A percentile compares a stretch with the other conserved stretches of the same genome.
phyloP scores from a whole-genome alignment of 345 rosid genomes.

The Tarenaya hassleriana region DNA sequence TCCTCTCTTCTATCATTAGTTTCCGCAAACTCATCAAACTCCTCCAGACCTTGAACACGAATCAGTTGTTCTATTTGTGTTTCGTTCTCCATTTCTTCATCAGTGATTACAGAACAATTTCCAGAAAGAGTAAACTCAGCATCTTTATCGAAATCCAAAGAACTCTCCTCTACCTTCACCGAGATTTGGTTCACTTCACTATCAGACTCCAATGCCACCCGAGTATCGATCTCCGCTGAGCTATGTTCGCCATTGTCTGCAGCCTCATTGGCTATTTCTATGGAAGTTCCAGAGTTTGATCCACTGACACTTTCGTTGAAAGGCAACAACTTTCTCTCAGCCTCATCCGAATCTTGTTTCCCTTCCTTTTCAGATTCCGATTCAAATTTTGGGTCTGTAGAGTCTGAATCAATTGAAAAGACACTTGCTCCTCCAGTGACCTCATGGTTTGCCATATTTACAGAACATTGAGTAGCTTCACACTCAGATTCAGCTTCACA shows the following conservation, averaged over 20 bases:
- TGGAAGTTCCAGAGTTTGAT: no score
- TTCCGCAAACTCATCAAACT: no score
- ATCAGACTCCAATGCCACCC: no score
- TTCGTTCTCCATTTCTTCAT: slow-evolving; percentile 15
- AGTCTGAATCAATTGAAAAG: no score
- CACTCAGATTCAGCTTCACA: no score
- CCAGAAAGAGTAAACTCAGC: slow-evolving; percentile 12
- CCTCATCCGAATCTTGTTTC: slow-evolving; percentile 8
- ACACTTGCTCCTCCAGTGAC: no score
- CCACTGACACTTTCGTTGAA: slow-evolving; percentile 29
- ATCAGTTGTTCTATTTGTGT: slow-evolving; percentile 2
- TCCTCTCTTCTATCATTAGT: slow-evolving; percentile 24
- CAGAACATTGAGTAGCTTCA: no score
- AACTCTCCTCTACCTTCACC: slow-evolving; percentile 17
- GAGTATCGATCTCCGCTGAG: slow-evolving; percentile 7
- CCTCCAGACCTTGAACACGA: slow-evolving; percentile 19
- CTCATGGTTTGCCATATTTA: no score
- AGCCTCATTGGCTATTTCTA: no score
- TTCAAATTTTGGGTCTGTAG: slow-evolving; percentile 19
- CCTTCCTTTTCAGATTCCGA: slow-evolving; percentile 18
- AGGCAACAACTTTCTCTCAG: slow-evolving; percentile 17
- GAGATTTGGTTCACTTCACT: slow-evolving; percentile 8
- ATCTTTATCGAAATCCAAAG: slow-evolving; percentile 12
- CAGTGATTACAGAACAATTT: not conserved
- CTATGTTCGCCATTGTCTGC: no score